phyloP scores from a whole-genome alignment of 148 eudicot genomes.

The Beta vulgaris region DNA sequence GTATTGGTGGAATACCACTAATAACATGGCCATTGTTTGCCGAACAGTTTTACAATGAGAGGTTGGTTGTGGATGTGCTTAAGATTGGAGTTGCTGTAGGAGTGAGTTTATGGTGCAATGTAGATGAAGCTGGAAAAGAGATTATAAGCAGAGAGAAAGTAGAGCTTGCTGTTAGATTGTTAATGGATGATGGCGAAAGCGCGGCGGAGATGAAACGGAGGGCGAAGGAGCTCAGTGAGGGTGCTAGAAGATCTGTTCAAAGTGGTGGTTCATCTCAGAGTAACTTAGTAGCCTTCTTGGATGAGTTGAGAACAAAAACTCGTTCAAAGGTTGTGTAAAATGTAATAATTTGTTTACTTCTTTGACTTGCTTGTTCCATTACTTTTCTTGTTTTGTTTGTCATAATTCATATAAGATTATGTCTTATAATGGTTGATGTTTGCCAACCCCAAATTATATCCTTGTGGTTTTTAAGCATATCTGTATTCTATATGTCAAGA shows the following conservation, averaged over 20 bases:
- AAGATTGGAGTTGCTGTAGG: constrained; percentile 21
- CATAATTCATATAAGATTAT: too few relatives aligned
- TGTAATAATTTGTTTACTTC: too few relatives aligned
- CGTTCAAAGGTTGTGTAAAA: too few relatives aligned
- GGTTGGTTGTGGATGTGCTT: constrained; percentile 27
- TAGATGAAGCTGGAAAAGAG: constrained; percentile 15
- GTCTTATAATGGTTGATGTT: too few relatives aligned
- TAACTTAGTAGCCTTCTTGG: too few relatives aligned
- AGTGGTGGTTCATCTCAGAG: constrained; percentile 19
- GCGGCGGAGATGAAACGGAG: constrained; percentile 3
- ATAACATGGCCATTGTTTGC: constrained; percentile 23
- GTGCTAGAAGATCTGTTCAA: constrained; percentile 3
- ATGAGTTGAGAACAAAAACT: too few relatives aligned
- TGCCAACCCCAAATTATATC: too few relatives aligned
- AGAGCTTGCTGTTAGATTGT: neutral
- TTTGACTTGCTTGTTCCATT: too few relatives aligned
- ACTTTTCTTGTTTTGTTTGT: too few relatives aligned
- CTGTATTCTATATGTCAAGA: too few relatives aligned
- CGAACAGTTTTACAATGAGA: constrained; percentile 26
- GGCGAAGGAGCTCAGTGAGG: constrained; percentile 1
- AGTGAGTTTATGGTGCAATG: neutral
- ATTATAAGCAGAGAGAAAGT: constrained; percentile 12
- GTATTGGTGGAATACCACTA: constrained; percentile 18
- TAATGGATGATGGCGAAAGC: constrained; percentile 6
- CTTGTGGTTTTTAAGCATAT: too few relatives aligned